These are phyloP conservation scores for Pichia sp. DNA, from an alignment of 1,139 yeast genomes.

Conservation along the genomic window DNA sequence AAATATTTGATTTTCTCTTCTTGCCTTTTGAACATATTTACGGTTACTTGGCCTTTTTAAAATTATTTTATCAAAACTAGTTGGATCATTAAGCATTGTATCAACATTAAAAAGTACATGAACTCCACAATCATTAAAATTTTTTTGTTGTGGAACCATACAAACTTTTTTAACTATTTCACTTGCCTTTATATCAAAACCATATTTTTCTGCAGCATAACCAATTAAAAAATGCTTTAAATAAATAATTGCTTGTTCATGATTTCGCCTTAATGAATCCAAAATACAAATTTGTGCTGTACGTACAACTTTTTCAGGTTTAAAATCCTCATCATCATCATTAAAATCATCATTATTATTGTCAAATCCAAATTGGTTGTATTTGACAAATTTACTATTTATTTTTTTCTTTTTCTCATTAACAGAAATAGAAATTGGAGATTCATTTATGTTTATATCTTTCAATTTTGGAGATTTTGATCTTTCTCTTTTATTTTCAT, in stretches of 20 bases:
- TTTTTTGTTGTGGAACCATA: slow-evolving; percentile 75
- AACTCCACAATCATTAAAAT: slow-evolving; percentile 92
- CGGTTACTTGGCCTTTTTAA: slow-evolving; percentile 23
- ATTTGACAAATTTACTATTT: too few species aligned
- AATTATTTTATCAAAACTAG: slow-evolving; percentile 18
- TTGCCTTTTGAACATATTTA: neutral
- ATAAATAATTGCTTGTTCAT: slow-evolving; percentile 47
- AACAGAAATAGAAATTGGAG: too few species aligned
- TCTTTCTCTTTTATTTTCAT: neutral
- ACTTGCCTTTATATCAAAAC: slow-evolving; percentile 40
- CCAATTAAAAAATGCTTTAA: slow-evolving; percentile 58
- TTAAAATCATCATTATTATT: neutral
- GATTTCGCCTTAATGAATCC: slow-evolving; percentile 68
- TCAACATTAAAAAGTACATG: slow-evolving; percentile 78
- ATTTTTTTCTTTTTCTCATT: too few species aligned
- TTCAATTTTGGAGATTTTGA: too few species aligned
- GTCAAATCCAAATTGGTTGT: too few species aligned
- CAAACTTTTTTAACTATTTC: slow-evolving; percentile 43
- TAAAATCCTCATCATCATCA: neutral
- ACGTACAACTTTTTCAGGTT: slow-evolving; percentile 18
- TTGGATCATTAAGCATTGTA: slow-evolving; percentile 38
- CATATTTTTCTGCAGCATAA: slow-evolving; percentile 63
- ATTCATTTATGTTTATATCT: too few species aligned
- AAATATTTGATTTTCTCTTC: slow-evolving; percentile 16
- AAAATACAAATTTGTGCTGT: slow-evolving; percentile 57